phyloP scores from a whole-genome alignment of 805 yeast genomes.

The Priceomyces haplophilus region DNA sequence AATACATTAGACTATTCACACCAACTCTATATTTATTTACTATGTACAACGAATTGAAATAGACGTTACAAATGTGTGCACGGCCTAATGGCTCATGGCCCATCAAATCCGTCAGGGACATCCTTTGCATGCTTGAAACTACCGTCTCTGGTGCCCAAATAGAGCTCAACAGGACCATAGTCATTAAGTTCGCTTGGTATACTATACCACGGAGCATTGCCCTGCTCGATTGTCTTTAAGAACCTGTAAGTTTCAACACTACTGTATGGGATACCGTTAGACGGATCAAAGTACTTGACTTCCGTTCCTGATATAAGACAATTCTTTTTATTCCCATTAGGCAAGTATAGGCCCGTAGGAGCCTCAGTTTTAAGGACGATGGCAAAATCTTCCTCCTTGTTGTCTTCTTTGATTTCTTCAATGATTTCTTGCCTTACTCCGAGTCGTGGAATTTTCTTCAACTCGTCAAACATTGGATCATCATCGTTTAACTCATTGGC shows the following conservation, averaged over 20 bases:
- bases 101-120: conserved; percentile 80
- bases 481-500: conserved; percentile 35
- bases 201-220: conserved; percentile 51
- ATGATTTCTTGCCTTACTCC: conserved; percentile 51
- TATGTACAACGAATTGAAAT: neutral
- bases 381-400: conserved; percentile 41
- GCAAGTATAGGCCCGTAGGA: conserved; percentile 69
- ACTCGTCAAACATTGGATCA: conserved; percentile 38
- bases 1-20: neutral
- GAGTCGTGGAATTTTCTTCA: conserved; percentile 54
- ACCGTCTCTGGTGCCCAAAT: conserved; percentile 48
- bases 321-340: conserved; percentile 62
- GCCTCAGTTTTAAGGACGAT: conserved; percentile 59
- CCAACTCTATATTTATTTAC: neutral
- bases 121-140: conserved; percentile 71
- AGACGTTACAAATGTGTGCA: neutral
- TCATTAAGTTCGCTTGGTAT: conserved; percentile 51
- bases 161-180: conserved; percentile 45
- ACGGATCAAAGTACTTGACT: conserved; percentile 85
- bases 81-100: neutral
- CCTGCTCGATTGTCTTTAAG: conserved; percentile 47
- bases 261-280: conserved; percentile 80
- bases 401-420: conserved; percentile 43
- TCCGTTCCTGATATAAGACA: conserved; percentile 77
- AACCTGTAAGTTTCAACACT: conserved; percentile 77